Base-by-base conservation (phyloP, 163 green algal genomes). In the Scenedesmus sp. region DNA sequence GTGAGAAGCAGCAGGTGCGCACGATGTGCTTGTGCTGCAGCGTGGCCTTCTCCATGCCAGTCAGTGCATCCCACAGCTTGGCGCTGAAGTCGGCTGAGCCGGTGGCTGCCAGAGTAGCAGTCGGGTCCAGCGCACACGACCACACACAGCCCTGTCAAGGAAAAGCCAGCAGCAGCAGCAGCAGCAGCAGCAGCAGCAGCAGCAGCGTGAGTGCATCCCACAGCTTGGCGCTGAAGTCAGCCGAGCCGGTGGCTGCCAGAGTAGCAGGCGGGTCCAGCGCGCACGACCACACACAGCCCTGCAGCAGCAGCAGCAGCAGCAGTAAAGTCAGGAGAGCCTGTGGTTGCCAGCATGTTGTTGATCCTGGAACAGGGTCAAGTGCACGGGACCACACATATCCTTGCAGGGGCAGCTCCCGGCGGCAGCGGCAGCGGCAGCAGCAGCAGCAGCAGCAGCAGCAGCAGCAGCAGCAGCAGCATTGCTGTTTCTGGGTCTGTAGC, bases 281-380 rank as follows among this genome's bases (percentile, higher is more conserved):
- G 60, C 96, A 98, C 1, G 95, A 97, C 98, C 98, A 99, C 16
- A 99, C 98, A 64, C 97, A 97, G n/a, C 98, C 98, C 96, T 98
- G 92, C 67, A 74, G 54, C 23, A 76, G 12, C n/a, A 8, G 62
- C 16, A 13, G 7, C 3, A 79, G 70, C 70, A 79, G 70, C 70
- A 46, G 70, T 18, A 76, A 46, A 46, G 34, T 46, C 34, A 46
- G 34, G 34, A 46, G 34, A 46, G 34, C 34, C 34, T 46, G 34
- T 46, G 34, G 34, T 46, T 46, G 34, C 34, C 34, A 46, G 34
- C 34, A 46, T 46, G 34, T 46, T 46, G 34, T 46, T 46, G 34
- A 46, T 46, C 34, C 34, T 46, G 34, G 34, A 46, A 46, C 34
- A 46, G 94, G 93, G 93, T 99, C 98, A 1, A 99, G 92, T 54